A percentile compares a stretch with the other conserved stretches of the same genome.
Evolutionary conservation across 2,329 filamentous ascomycete genomes (phyloP).

Genomic region (Triangularia verruculosa): DNA sequence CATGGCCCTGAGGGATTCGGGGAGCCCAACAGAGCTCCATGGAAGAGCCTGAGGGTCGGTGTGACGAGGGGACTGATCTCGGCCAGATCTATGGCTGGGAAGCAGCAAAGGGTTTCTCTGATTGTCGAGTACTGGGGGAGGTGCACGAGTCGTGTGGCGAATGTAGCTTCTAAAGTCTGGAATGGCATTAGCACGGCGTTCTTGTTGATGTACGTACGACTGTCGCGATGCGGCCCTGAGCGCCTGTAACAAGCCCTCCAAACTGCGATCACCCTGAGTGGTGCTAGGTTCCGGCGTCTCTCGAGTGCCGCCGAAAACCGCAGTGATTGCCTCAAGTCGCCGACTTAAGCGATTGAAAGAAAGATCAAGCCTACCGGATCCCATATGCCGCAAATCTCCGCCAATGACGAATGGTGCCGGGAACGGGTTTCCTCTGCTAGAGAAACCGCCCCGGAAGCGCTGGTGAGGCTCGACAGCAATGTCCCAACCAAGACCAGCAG

Average conservation of each 20-base stretch:
- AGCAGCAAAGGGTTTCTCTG: constrained; percentile 84
- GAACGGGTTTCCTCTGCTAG: constrained; percentile 54
- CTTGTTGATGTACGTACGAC: background rate
- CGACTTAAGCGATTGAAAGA: constrained; percentile 5
- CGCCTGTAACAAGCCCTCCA: background rate
- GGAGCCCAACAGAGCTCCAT: constrained; percentile 43
- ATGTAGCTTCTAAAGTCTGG: constrained; percentile 49
- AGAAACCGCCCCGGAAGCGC: constrained; percentile 50
- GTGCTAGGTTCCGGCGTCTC: background rate
- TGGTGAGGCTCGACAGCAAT: constrained; percentile 50
- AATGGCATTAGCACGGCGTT: background rate
- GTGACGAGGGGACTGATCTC: constrained; percentile 48
- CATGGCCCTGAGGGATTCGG: constrained; percentile 15
- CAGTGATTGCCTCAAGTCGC: constrained; percentile 12
- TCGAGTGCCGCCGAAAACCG: too few species aligned
- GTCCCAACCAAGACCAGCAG: constrained; percentile 56
- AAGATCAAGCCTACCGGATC: constrained; percentile 41
- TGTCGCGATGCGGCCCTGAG: background rate
- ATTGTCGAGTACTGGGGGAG: constrained; percentile 66
- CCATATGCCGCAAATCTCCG: constrained; percentile 52
- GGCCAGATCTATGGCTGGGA: constrained; percentile 46
- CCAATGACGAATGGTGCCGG: constrained; percentile 53
- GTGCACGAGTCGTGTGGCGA: constrained; percentile 52
- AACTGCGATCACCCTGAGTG: background rate
- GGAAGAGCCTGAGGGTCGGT: constrained; percentile 45